Conservation (phyloP, 352 stramenopile species). For the Phytophthora melonis region DNA sequence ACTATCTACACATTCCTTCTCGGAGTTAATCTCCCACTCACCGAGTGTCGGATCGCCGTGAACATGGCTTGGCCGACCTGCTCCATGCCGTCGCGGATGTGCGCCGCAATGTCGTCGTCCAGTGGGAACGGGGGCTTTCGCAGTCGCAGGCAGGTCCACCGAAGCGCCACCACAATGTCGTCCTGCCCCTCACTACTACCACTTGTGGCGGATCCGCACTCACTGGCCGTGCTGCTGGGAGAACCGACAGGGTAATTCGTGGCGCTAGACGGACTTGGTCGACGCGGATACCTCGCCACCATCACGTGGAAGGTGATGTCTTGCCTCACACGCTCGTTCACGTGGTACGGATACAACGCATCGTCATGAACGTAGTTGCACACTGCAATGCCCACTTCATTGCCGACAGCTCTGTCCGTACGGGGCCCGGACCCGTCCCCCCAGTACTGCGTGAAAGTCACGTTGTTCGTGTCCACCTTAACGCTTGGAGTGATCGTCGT, state of each 20-base stretch:
- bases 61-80: slow-evolving; percentile 36
- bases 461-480: slow-evolving; percentile 54
- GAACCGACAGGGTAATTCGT: neutral
- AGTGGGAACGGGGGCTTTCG: slow-evolving; percentile 37
- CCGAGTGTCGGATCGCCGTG: slow-evolving; percentile 28
- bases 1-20: neutral
- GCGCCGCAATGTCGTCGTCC: slow-evolving; percentile 30
- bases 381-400: slow-evolving; percentile 41
- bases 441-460: slow-evolving; percentile 47
- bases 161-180: slow-evolving; percentile 37
- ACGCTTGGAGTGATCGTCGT: slow-evolving; percentile 39
- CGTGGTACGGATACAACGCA: slow-evolving; percentile 55
- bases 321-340: slow-evolving; percentile 45
- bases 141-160: slow-evolving; percentile 50
- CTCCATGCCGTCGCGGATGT: slow-evolving; percentile 40
- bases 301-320: slow-evolving; percentile 59
- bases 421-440: slow-evolving; percentile 32
- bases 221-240: slow-evolving; percentile 11
- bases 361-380: slow-evolving; percentile 63
- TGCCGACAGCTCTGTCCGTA: slow-evolving; percentile 16
- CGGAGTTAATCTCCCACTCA: slow-evolving; percentile 2
- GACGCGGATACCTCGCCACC: slow-evolving; percentile 37
- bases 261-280: slow-evolving; percentile 1
- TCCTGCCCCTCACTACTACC: slow-evolving; percentile 14
- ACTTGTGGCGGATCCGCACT: neutral